These are phyloP conservation scores for Ascochyta koolunga DNA, from an alignment of 2,329 filamentous ascomycete genomes.

Conservation along the genomic window DNA sequence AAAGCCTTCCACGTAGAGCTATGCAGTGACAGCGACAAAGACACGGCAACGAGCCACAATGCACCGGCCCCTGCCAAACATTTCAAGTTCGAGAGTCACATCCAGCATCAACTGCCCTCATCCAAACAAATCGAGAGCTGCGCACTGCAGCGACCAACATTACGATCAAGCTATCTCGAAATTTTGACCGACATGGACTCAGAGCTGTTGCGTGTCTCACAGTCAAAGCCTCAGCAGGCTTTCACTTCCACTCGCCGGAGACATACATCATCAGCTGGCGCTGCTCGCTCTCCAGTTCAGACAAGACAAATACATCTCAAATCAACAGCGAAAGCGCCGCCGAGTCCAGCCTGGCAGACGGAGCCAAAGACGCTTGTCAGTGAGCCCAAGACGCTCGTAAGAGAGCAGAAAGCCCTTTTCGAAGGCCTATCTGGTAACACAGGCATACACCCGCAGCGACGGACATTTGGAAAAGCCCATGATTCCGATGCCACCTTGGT, in stretches of 20 bases:
- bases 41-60: slow-evolving; percentile 7
- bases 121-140: slow-evolving; percentile 15
- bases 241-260: slow-evolving; percentile 19
- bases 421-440: slow-evolving; percentile 20
- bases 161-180: slow-evolving; percentile 29
- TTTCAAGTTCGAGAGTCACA: slow-evolving; percentile 43
- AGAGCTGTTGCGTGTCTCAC: slow-evolving; percentile 31
- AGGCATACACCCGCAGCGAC: slow-evolving; percentile 3
- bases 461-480: slow-evolving; percentile 7
- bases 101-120: slow-evolving; percentile 35
- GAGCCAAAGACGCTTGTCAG: slow-evolving; percentile 19
- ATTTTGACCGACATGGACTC: slow-evolving; percentile 41
- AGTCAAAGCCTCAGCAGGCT: slow-evolving; percentile 21
- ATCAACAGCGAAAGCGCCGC: slow-evolving; percentile 20
- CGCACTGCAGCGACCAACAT: slow-evolving; percentile 9
- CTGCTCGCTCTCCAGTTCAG: slow-evolving; percentile 25
- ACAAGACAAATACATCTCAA: slow-evolving; percentile 25
- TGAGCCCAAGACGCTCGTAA: slow-evolving; percentile 11
- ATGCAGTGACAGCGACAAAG: slow-evolving; percentile 16
- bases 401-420: slow-evolving; percentile 24
- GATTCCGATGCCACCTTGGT: slow-evolving; percentile 40
- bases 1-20: slow-evolving; percentile 65
- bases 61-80: slow-evolving; percentile 15
- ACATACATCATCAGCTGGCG: slow-evolving; percentile 29
- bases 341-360: slow-evolving; percentile 14